These are phyloP conservation scores for Mycosphaerella arachidis DNA, from an alignment of 2,329 filamentous ascomycete genomes.

Conservation along the genomic window DNA sequence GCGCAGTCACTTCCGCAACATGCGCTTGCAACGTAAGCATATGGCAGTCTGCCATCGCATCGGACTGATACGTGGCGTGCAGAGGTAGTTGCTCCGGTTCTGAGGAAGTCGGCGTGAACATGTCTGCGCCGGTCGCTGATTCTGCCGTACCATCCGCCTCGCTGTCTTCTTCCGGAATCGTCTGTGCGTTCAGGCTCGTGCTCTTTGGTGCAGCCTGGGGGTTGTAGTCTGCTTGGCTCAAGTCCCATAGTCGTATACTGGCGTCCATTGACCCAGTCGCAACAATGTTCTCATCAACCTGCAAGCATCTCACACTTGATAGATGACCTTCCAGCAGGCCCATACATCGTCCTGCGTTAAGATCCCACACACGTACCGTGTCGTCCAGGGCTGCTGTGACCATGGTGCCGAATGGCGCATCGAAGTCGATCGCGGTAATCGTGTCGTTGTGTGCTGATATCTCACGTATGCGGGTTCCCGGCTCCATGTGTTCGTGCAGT, in stretches of 20 bases:
- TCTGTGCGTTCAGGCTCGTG: conserved; percentile 45
- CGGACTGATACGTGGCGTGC: conserved; percentile 58
- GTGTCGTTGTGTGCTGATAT: conserved; percentile 82
- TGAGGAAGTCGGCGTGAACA: conserved; percentile 27
- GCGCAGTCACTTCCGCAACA: conserved; percentile 87
- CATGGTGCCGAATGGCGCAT: conserved; percentile 93
- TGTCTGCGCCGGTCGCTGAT: conserved; percentile 21
- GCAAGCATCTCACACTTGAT: conserved; percentile 84
- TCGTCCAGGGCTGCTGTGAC: conserved; percentile 90
- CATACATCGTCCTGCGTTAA: conserved; percentile 88
- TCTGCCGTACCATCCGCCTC: conserved; percentile 39
- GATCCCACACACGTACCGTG: conserved; percentile 90
- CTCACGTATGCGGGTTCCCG: conserved; percentile 82
- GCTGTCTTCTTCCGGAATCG: conserved; percentile 37
- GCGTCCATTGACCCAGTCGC: conserved; percentile 94
- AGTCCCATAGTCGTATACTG: conserved; percentile 89
- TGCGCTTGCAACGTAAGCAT: conserved; percentile 87
- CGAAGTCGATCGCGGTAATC: conserved; percentile 90
- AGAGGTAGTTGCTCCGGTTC: conserved; percentile 12
- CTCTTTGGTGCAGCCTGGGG: conserved; percentile 48
- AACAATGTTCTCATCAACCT: conserved; percentile 92
- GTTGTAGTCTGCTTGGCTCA: conserved; percentile 81
- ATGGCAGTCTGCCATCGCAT: conserved; percentile 83
- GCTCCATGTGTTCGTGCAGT: conserved; percentile 89
- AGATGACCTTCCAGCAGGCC: conserved; percentile 89